Conservation (phyloP, 2,329 filamentous ascomycete genomes). For the Colletotrichum theobromicola region DNA sequence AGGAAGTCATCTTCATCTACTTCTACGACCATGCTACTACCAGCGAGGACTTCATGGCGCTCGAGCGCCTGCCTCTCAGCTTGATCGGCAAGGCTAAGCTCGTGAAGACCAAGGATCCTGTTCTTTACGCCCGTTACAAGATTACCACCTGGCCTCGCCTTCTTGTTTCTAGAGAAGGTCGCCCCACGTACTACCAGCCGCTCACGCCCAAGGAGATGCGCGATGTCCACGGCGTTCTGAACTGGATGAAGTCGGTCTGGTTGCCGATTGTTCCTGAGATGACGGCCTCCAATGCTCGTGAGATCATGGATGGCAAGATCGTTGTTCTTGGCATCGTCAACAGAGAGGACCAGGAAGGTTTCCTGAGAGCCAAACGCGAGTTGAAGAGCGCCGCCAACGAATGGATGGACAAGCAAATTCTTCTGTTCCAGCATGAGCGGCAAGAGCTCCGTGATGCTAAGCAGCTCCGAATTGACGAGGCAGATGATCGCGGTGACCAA, state of each 20-base stretch:
- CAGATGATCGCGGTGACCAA: slow-evolving; percentile 90
- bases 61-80: slow-evolving; percentile 85
- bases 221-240: slow-evolving; percentile 76
- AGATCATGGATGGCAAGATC: slow-evolving; percentile 93
- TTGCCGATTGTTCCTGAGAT: slow-evolving; percentile 94
- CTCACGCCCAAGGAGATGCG: slow-evolving; percentile 92
- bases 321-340: slow-evolving; percentile 93
- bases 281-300: slow-evolving; percentile 86
- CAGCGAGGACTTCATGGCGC: slow-evolving; percentile 85
- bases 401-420: slow-evolving; percentile 97
- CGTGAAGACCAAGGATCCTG: slow-evolving; percentile 85
- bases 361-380: slow-evolving; percentile 79
- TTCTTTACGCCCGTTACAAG: slow-evolving; percentile 83
- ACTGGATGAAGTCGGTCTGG: slow-evolving; percentile 98
- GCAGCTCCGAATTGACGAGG: slow-evolving; percentile 94
- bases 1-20: slow-evolving; percentile 96
- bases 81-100: slow-evolving; percentile 91
- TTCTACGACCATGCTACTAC: slow-evolving; percentile 97
- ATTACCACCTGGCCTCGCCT: slow-evolving; percentile 97
- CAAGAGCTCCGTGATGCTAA: slow-evolving; percentile 95
- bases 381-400: slow-evolving; percentile 95
- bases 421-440: slow-evolving; percentile 89
- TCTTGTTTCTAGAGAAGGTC: slow-evolving; percentile 85
- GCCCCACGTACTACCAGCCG: slow-evolving; percentile 87
- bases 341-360: slow-evolving; percentile 79